These are phyloP conservation scores for Kwoniella dejecticola DNA, from an alignment of 768 basidiomycete species.

Conservation along the genomic window DNA sequence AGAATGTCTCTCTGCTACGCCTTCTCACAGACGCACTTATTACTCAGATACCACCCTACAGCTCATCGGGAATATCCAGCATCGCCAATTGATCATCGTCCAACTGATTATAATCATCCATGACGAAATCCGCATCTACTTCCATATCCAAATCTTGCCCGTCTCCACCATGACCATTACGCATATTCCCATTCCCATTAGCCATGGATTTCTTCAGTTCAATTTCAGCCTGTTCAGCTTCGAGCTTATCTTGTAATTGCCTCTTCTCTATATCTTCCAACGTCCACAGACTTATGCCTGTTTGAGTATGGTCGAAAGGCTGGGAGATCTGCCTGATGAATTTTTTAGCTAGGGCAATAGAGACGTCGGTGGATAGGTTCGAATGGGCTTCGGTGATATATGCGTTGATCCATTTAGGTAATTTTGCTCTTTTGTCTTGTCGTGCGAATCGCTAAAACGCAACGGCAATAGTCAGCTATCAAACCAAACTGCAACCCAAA, in stretches of 20 bases:
- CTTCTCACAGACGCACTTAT: too few relatives aligned
- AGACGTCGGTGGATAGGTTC: constrained; percentile 98
- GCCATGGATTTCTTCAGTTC: constrained; percentile 13
- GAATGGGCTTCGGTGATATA: constrained; percentile 98
- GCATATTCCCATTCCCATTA: constrained; percentile 1
- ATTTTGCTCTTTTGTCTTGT: constrained; percentile 69
- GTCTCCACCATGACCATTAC: constrained; percentile 3
- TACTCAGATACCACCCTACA: too few relatives aligned
- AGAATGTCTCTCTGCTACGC: too few relatives aligned
- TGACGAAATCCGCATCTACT: constrained; percentile 28
- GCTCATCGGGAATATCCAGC: constrained; percentile 29
- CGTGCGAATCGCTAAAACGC: constrained; percentile 50
- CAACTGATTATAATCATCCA: constrained; percentile 31
- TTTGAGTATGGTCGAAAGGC: constrained; percentile 93
- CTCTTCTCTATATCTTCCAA: constrained; percentile 85
- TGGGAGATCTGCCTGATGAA: constrained; percentile 99
- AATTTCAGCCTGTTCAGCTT: constrained; percentile 56
- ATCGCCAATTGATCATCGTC: constrained; percentile 34
- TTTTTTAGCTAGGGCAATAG: constrained; percentile 84
- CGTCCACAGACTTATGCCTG: constrained; percentile 92
- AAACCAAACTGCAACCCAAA: too few relatives aligned
- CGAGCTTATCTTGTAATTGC: constrained; percentile 75
- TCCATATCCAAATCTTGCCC: constrained; percentile 24
- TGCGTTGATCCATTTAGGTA: constrained; percentile 98
- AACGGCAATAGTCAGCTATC: not conserved